Evolutionary conservation across 176 grass and related monocot species (phyloP), one percentile per base, ranked within the genome.

Genomic region (Oryza longistaminata): DNA sequence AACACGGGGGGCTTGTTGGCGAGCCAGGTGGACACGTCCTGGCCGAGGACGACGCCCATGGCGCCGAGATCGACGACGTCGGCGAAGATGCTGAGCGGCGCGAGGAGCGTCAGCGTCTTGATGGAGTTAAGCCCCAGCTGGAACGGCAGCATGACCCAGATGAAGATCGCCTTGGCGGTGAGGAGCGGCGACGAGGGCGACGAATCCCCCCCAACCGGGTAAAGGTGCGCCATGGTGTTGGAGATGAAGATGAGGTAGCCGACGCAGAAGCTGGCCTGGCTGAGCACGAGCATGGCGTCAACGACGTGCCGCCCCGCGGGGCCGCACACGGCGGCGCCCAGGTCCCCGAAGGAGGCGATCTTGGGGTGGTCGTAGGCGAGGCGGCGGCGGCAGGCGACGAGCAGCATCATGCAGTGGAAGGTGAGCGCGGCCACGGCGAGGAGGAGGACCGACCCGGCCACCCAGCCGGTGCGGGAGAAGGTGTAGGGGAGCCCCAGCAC

Each of bases 401-500:
- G 88, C 48, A 99, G 96, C 88, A 99, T 89, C 96, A 99, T 99
- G 78, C 93, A 99, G 86, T 99, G 84, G 87, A 86, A 94, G 82
- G 93, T 99, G 70, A 96, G 88, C 75, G 81, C 91, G 62, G 96
- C 91, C 46, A 99, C 86, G 27, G 70, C 78, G 70, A 96, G 86
- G 35, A 99, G 86, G 19, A 92, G 71, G 6, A 96, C 13, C 2
- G 82, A 75, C 39, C 96, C 96, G 61, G 93, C 88, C 3, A 76
- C 90, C 96, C 96, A 99, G 0, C 96, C 96, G 26, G 91, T 99
- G 58, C 90, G 91, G 83, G 92, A 93, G 90, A 99, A 99, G 83
- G 96, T 93, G 93, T 99, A 99, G 65, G 96, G 96, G 25, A 99
- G 91, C 13, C 96, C 93, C 11, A 99, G 93, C 46, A 99, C 96